Evolutionary conservation across 2,329 filamentous ascomycete species (phyloP).

Genomic region (Scolecobasidium constrictum): DNA sequence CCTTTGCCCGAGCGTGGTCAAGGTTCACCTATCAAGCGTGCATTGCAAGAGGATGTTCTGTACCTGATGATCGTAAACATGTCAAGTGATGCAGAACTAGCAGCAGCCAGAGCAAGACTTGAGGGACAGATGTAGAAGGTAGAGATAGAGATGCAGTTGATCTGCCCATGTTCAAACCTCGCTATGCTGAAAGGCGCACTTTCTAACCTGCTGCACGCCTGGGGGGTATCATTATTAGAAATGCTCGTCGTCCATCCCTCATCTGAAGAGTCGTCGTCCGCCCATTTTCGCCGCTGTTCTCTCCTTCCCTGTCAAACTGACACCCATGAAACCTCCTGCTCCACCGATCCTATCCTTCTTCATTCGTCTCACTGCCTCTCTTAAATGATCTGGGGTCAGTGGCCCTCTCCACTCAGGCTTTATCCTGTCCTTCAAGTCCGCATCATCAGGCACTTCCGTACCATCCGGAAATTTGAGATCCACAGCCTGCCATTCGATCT

Average conservation of each 20-base stretch:
- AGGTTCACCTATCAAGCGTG: conserved; percentile 4
- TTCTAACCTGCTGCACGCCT: too few species aligned
- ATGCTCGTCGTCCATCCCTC: neutral
- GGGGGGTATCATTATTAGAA: neutral
- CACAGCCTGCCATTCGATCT: conserved; percentile 57
- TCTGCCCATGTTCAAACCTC: too few species aligned
- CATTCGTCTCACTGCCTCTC: conserved; percentile 62
- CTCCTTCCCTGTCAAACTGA: conserved; percentile 36
- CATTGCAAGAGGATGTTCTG: conserved; percentile 12
- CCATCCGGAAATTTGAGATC: conserved; percentile 31
- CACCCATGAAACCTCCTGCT: conserved; percentile 39
- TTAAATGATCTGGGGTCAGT: conserved; percentile 61
- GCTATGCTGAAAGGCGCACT: too few species aligned
- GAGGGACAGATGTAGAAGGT: too few species aligned
- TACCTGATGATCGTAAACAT: conserved; percentile 15
- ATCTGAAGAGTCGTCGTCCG: conserved; percentile 35
- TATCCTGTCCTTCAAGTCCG: conserved; percentile 2
- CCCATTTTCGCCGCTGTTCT: conserved; percentile 32
- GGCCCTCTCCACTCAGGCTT: conserved; percentile 39
- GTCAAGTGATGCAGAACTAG: conserved; percentile 11
- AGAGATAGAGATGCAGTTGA: too few species aligned
- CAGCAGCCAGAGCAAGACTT: conserved; percentile 9
- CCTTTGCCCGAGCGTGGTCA: neutral
- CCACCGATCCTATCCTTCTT: conserved; percentile 52
- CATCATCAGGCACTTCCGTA: conserved; percentile 3